Evolutionary conservation across 345 rosid species (phyloP), one percentile per base, ranked within the genome.

Genomic region (Cochlearia excelsa): DNA sequence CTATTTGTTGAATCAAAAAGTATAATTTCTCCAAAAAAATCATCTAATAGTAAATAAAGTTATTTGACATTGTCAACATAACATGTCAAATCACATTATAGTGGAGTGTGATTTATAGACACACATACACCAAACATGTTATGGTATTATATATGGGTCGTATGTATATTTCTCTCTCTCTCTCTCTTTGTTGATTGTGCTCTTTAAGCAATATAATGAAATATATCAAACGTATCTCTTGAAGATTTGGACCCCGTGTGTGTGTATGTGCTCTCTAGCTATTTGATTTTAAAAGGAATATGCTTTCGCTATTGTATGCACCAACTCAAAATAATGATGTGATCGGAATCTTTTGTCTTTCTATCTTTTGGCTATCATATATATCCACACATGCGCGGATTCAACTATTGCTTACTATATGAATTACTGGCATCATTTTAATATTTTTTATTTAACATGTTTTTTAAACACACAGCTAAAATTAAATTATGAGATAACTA

Each of bases 331-430:
- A 35, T 29, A 35, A 62, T 62, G 69, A 43, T 70, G 28, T 57
- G 64, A 56, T 70, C 34, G 48, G 69, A 63, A 63, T 69, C 64
- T 50, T 56, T 69, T 61, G 49, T 59, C 55, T 59, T 45, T 68
- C 49, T 57, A 16, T 16, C 23, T 16, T 50, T 37, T 68, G 57
- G 47, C 26, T 62, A 56, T 49, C 50, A 3, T 33, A 33, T 33
- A 63, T 70, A 33, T 63, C 69, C 64, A 70, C 63, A 70, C 74
- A 70, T 63, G 68, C 48, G 73, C 61, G 27, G 51, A 61, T 60
- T 68, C 61, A 51, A 2, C 11, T 45, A 5, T 40, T 51, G 7
- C 59, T 67, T 27, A 43, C 44, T 45, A 2, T 68, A 38, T 49
- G 27, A 26, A 26, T 34, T 33, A 34, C 6, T 34, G 37, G 37